Evolutionary conservation across 1,139 yeast species (phyloP).

Genomic region (Blastobotrys petasosporus): DNA sequence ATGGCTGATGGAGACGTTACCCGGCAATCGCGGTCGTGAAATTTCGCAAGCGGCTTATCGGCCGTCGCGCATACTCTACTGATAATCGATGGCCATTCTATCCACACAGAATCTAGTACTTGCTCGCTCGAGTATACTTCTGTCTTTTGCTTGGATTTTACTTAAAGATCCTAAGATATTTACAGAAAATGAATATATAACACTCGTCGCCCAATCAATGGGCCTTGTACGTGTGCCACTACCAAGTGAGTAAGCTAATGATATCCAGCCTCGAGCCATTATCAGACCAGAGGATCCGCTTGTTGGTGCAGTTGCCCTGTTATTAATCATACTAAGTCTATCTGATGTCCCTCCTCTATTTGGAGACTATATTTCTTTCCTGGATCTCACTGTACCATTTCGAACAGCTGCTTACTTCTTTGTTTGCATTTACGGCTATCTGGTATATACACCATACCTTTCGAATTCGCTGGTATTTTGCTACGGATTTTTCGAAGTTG

Average conservation of each 20-base stretch:
- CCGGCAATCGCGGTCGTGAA: too few relatives aligned
- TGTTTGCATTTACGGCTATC: constrained; percentile 41
- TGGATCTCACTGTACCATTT: constrained; percentile 60
- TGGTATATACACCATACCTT: constrained; percentile 30
- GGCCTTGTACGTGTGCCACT: constrained; percentile 31
- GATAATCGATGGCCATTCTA: constrained; percentile 23
- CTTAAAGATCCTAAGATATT: constrained; percentile 36
- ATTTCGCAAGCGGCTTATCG: too few relatives aligned
- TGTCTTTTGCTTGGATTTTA: constrained; percentile 40
- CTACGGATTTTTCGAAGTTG: constrained; percentile 44
- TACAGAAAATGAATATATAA: constrained; percentile 40
- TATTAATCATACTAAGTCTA: constrained; percentile 33
- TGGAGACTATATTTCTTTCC: constrained; percentile 39
- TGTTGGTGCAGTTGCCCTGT: constrained; percentile 42
- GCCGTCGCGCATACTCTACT: too few relatives aligned
- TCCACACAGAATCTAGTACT: constrained; percentile 27
- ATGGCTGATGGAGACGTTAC: too few relatives aligned
- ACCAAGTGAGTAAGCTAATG: neutral
- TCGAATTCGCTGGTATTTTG: constrained; percentile 49
- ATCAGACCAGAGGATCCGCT: constrained; percentile 38
- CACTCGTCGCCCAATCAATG: constrained; percentile 55
- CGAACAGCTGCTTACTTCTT: constrained; percentile 55
- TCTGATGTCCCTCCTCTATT: constrained; percentile 29
- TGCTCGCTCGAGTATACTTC: constrained; percentile 40
- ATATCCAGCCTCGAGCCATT: constrained; percentile 33